Base-by-base conservation (phyloP, 148 eudicot genomes). In the Rhododendron molle region DNA sequence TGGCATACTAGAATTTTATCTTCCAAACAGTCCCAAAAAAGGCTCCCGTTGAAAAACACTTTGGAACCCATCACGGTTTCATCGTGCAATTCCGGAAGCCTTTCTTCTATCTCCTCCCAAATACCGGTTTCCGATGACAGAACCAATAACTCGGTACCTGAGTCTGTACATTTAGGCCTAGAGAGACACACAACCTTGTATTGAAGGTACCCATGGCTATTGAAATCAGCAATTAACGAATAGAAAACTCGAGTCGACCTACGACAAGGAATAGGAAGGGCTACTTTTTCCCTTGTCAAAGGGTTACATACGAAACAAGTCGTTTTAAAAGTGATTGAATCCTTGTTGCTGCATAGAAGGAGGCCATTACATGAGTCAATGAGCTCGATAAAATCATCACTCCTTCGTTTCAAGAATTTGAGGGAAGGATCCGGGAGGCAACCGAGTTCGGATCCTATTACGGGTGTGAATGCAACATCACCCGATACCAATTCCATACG, bases 1-100 rank as follows among this genome's bases (percentile, higher is more conserved):
- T 54, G 86, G 72, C 49, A 76, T 52, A 84, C 72, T 5, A 84
- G 81, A 13, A 84, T 84, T 28, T 36, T 65, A 6, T 7, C 60
- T 6, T 84, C 86, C 3, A 84, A 84, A 76, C 81, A 74, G 9
- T 84, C 86, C 86, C 86, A 84, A 56, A 23, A 84, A 12, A 84
- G 81, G 72, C 86, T 84, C 26, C 81, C 72, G 8, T 84, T 76
- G 26, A 49, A 84, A 32, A 52, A 84, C 23, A 76, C 81, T 36
- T 76, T 84, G 15, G 86, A 52, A 10, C 86, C 81, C 72, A 74
- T 84, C 86, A 52, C n/a, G 8, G 72, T 74, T 49, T 78, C 49
- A 40, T n/a, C n/a, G 28, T 74, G 49, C 12, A 84, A 52, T 13
- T 46, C 43, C 14, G 81, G 81, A 50, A 50, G 76, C 58, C 76